Base-by-base conservation (phyloP, 2,329 filamentous ascomycete species). In the Fusarium sp. region DNA sequence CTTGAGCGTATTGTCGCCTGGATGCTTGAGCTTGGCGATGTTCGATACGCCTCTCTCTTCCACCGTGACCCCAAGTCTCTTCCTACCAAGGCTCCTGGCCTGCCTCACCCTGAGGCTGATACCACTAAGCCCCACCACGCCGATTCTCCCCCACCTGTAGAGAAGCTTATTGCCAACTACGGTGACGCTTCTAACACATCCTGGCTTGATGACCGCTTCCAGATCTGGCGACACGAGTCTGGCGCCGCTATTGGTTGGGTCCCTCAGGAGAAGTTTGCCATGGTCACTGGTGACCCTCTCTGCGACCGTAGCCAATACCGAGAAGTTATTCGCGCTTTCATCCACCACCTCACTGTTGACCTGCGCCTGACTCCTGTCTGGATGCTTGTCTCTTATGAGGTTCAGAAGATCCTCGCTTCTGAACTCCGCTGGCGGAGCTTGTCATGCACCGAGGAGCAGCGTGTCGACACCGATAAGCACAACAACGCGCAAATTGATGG, bases 131-230 rank as follows among this genome's bases (percentile, higher is more conserved):
- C 77, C 46, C 80, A 80, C 13, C 70, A 80, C 70, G 84, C 80
- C 58, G 84, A 82, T 75, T 84, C 90, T 50, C 83, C 92, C 55
- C 94, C 94, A 52, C 86, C 93, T 0, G 78, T 98, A 7, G 93
- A 94, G 77, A 92, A 97, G 76, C 89, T 98, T 42, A 94, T 98
- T 78, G 94, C 94, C 76, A 98, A 98, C 79, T 98, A 98, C 73
- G 94, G 94, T 66, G 94, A 98, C 79, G 94, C 94, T 3, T 94
- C 94, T 49, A 97, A 97, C 76, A 98, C 94, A 0, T 96, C 94
- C 0, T 98, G 94, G 94, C 87, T 96, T 9, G 94, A 98, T 77
- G 92, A 94, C 8, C 90, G 94, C 8, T 97, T 94, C 78, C 87
- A 93, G 75, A 90, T 97, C 60, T 98, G 94, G 93, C 90, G 94